Conservation (phyloP, 345 rosid genomes). For the Tarenaya hassleriana region DNA sequence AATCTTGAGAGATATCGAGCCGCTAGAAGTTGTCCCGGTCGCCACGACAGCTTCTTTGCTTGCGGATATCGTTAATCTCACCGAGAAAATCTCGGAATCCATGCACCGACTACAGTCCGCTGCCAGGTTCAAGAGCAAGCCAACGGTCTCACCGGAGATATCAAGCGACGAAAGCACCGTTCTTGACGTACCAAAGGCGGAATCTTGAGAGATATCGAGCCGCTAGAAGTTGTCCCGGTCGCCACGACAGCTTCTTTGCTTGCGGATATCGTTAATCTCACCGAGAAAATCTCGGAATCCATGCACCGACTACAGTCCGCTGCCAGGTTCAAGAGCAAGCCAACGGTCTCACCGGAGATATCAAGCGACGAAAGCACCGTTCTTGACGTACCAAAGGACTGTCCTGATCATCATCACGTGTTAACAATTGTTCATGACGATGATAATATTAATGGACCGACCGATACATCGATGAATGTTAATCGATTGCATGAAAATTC, state of each 20-base stretch:
- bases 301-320: constrained; percentile 43
- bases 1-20: constrained; percentile 36
- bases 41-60: constrained; percentile 49
- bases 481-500: constrained; percentile 1
- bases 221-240: constrained; percentile 34
- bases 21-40: constrained; percentile 34
- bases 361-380: no score
- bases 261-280: constrained; percentile 42
- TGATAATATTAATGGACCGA: constrained; percentile 1
- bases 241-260: constrained; percentile 49
- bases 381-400: no score
- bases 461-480: constrained; percentile 6
- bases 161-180: no score
- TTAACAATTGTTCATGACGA: constrained; percentile 20
- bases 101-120: constrained; percentile 43
- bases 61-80: constrained; percentile 42
- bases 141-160: no score
- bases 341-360: constrained; percentile 26
- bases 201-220: constrained; percentile 36
- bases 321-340: constrained; percentile 37
- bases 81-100: constrained; percentile 46
- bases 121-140: constrained; percentile 40
- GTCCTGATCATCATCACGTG: no score
- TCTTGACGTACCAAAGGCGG: no score
- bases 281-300: constrained; percentile 46